These are phyloP conservation scores for Picea glauca DNA, from an alignment of 75 land plant genomes.

Conservation along the genomic window DNA sequence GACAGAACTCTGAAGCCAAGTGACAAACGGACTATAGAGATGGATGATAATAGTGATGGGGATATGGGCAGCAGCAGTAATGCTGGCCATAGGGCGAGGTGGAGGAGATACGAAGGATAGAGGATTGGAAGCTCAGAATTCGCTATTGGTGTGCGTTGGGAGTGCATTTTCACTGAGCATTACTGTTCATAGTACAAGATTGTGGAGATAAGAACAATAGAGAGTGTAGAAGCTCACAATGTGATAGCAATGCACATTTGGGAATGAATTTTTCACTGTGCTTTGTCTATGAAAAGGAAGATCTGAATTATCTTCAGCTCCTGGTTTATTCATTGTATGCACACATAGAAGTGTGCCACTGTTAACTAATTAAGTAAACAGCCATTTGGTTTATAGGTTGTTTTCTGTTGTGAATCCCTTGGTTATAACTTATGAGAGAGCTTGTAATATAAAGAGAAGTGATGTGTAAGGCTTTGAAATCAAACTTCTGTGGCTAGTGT, in stretches of 20 bases:
- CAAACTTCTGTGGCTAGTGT: background rate
- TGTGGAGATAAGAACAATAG: background rate
- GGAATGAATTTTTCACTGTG: too few relatives aligned
- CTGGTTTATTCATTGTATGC: background rate
- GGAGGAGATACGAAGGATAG: conserved; percentile 3
- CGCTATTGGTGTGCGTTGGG: background rate
- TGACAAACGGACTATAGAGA: background rate
- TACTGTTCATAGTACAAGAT: background rate
- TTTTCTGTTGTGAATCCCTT: background rate
- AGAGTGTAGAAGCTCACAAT: background rate
- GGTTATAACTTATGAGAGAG: conserved; percentile 7
- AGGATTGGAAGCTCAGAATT: background rate
- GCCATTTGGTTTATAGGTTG: conserved; percentile 1
- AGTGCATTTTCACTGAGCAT: background rate
- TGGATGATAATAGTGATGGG: conserved; percentile 4
- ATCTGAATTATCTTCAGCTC: background rate
- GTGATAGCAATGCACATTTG: background rate
- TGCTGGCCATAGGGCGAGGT: conserved; percentile 4
- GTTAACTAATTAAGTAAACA: background rate
- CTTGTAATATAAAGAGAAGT: conserved; percentile 2
- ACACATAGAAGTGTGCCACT: background rate
- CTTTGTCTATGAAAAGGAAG: background rate
- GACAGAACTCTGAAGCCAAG: background rate
- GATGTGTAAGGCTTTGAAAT: conserved; percentile 9
- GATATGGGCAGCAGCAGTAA: background rate